Conservation (phyloP, 148 eudicot species). For the Cornus suecica region DNA sequence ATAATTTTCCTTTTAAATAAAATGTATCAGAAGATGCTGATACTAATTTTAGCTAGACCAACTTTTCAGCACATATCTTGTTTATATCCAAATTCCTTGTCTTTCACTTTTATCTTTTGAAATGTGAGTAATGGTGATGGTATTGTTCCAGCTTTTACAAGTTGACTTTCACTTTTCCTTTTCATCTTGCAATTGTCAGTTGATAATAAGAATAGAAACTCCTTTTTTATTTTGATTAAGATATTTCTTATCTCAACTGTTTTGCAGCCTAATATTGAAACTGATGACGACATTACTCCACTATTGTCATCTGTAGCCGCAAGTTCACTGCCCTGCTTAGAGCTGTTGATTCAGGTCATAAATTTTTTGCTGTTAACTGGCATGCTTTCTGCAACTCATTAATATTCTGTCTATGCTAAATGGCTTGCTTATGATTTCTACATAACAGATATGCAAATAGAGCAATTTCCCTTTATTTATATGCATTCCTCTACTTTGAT, state of each 20-base stretch:
- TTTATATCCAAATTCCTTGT: neutral
- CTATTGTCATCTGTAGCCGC: constrained; percentile 92
- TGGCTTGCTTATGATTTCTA: neutral
- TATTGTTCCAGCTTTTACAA: neutral
- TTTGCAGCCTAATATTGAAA: constrained; percentile 82
- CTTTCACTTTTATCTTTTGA: neutral
- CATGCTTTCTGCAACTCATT: neutral
- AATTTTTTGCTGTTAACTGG: neutral
- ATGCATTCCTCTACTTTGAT: neutral
- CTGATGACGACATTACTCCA: constrained; percentile 83
- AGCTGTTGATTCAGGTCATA: constrained; percentile 74
- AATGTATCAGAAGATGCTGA: neutral
- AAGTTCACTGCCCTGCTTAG: constrained; percentile 68
- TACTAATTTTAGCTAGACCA: neutral
- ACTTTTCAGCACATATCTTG: neutral
- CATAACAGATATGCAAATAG: neutral
- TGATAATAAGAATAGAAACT: neutral
- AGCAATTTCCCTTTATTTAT: neutral
- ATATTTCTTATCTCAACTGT: constrained; percentile 7
- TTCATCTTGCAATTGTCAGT: neutral
- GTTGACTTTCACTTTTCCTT: neutral
- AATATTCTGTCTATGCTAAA: neutral
- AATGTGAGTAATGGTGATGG: neutral
- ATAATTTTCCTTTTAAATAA: no score
- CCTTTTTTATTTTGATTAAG: neutral